Conservation (phyloP, 768 basidiomycete species). For the Melanogaster broomeanus region DNA sequence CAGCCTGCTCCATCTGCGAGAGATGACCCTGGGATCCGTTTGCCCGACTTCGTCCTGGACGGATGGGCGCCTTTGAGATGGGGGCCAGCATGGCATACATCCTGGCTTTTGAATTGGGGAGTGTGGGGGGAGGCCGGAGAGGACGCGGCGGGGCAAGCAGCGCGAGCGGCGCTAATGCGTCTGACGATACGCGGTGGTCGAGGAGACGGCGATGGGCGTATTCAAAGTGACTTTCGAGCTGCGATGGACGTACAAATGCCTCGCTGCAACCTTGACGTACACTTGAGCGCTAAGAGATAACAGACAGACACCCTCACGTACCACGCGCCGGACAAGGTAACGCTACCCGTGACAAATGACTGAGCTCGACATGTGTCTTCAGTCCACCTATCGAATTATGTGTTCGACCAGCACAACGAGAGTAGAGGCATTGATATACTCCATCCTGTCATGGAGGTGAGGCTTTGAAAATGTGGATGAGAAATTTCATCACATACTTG, state of each 20-base stretch:
- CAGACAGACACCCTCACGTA: constrained; percentile 7
- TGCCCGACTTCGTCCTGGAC: constrained; percentile 8
- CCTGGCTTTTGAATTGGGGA: constrained; percentile 5
- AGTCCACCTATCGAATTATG: constrained; percentile 20
- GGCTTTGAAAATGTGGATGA: not conserved
- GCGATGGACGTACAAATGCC: constrained; percentile 25
- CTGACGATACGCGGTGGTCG: constrained; percentile 3
- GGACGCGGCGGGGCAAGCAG: constrained; percentile 15
- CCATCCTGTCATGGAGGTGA: constrained; percentile 21
- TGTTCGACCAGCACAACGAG: constrained; percentile 29
- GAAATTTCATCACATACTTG: constrained; percentile 7
- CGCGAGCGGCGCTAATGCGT: constrained; percentile 21
- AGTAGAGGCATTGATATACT: constrained; percentile 22
- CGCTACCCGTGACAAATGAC: constrained; percentile 30
- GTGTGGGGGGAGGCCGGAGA: constrained; percentile 17
- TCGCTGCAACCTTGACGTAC: constrained; percentile 21
- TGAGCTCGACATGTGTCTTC: constrained; percentile 30
- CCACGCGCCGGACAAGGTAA: constrained; percentile 27
- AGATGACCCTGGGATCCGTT: constrained; percentile 12
- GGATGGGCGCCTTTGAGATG: constrained; percentile 13
- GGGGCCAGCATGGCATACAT: constrained; percentile 1
- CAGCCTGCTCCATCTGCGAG: constrained; percentile 36
- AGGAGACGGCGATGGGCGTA: constrained; percentile 22
- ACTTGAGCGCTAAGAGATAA: constrained; percentile 5
- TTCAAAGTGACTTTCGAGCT: constrained; percentile 26